phyloP scores from a whole-genome alignment of 805 yeast genomes.

The Candida taoyuanica region DNA sequence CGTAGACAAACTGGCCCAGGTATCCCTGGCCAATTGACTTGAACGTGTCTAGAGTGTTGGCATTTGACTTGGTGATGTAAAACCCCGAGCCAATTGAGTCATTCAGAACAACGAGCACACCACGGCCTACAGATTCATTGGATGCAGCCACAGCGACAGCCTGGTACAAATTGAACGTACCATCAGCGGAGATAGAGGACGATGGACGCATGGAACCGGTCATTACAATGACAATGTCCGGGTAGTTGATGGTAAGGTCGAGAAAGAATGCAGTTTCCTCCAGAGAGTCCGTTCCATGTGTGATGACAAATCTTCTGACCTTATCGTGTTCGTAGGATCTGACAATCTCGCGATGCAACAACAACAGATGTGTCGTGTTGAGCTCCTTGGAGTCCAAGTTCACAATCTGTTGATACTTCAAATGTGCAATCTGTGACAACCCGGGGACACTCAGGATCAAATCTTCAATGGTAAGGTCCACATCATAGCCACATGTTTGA shows the following conservation, averaged over 20 bases:
- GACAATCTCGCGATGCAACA: conserved; percentile 43
- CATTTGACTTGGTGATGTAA: conserved; percentile 65
- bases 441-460: conserved; percentile 54
- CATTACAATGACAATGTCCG: conserved; percentile 55
- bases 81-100: conserved; percentile 68
- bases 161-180: conserved; percentile 68
- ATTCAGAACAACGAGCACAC: conserved; percentile 59
- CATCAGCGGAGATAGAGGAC: conserved; percentile 65
- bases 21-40: conserved; percentile 66
- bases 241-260: conserved; percentile 41
- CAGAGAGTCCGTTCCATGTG: conserved; percentile 69
- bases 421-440: conserved; percentile 49
- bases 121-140: conserved; percentile 47
- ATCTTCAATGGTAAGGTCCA: conserved; percentile 50
- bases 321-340: conserved; percentile 37
- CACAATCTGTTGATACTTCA: conserved; percentile 58
- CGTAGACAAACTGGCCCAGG: conserved; percentile 64
- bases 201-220: conserved; percentile 77
- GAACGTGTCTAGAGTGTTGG: conserved; percentile 67
- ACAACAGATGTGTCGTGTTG: conserved; percentile 40
- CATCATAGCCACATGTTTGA: conserved; percentile 52
- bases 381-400: conserved; percentile 63
- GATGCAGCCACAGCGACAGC: conserved; percentile 61
- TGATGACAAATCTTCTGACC: conserved; percentile 59
- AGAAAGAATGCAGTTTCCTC: conserved; percentile 66